Evolutionary conservation across 805 yeast species (phyloP).

Genomic region (Saccharomycopsis guyanensis): DNA sequence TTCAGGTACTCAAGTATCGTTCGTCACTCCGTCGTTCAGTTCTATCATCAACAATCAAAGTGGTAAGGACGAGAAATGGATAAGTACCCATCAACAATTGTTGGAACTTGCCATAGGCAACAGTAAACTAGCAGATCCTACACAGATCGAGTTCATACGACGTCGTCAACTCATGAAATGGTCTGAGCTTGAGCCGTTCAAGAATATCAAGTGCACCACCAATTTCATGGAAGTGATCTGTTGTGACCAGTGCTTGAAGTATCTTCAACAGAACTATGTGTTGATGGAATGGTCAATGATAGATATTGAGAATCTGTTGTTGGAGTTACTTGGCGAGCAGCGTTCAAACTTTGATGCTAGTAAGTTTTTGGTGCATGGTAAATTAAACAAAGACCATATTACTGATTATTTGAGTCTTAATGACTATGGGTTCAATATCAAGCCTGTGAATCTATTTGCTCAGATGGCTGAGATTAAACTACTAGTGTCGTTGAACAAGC

Average conservation of each 20-base stretch:
- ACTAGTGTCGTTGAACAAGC: constrained; percentile 3
- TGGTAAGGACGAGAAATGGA: not conserved
- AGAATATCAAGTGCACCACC: not conserved
- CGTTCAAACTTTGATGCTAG: no score
- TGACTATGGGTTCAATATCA: not conserved
- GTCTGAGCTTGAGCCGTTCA: constrained; percentile 5
- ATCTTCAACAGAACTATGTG: constrained; percentile 6
- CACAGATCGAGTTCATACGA: not conserved
- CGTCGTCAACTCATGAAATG: constrained; percentile 1
- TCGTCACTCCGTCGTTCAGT: not conserved
- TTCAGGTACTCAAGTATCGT: not conserved
- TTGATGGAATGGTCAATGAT: constrained; percentile 13
- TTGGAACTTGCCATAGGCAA: not conserved
- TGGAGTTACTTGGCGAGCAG: no score
- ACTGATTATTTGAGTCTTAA: not conserved
- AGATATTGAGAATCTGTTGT: constrained; percentile 1
- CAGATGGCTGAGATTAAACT: constrained; percentile 5
- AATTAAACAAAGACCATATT: not conserved
- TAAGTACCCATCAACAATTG: not conserved
- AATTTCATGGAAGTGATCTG: not conserved
- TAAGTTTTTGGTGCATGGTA: not conserved
- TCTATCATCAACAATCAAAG: not conserved
- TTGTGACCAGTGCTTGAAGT: constrained; percentile 4
- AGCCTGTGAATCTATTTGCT: not conserved
- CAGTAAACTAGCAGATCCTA: not conserved